phyloP scores from a whole-genome alignment of 2,329 filamentous ascomycete genomes.

The Nigrograna mackinnonii region DNA sequence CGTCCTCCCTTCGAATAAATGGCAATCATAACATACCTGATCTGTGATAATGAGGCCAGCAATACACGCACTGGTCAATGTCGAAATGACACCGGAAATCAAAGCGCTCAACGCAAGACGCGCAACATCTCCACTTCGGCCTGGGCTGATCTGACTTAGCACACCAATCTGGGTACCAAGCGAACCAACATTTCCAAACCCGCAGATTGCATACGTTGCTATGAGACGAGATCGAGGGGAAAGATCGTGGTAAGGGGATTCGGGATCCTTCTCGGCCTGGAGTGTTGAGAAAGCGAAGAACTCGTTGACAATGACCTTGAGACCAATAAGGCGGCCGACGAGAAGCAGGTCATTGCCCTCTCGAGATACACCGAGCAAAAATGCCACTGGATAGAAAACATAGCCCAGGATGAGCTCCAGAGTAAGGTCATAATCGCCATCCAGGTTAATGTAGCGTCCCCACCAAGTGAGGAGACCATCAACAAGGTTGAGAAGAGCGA shows the following conservation, averaged over 20 bases:
- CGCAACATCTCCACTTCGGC: conserved; percentile 74
- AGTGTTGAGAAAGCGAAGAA: conserved; percentile 72
- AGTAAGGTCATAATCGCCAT: conserved; percentile 67
- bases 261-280: conserved; percentile 44
- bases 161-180: conserved; percentile 91
- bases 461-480: conserved; percentile 84
- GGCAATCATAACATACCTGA: conserved; percentile 21
- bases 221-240: conserved; percentile 76
- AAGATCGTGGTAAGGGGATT: conserved; percentile 59
- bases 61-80: conserved; percentile 71
- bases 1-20: no score
- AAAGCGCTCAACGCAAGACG: conserved; percentile 77
- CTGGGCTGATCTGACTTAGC: conserved; percentile 77
- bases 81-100: conserved; percentile 76
- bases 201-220: conserved; percentile 82
- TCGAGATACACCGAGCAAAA: conserved; percentile 78
- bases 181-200: conserved; percentile 78
- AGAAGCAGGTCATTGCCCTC: conserved; percentile 63
- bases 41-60: conserved; percentile 59
- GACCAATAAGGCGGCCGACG: conserved; percentile 78
- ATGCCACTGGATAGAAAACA: conserved; percentile 75
- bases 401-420: conserved; percentile 78
- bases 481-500: conserved; percentile 73
- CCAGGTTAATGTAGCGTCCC: conserved; percentile 77
- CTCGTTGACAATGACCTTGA: conserved; percentile 87